Base-by-base conservation (phyloP, 495 filamentous ascomycete genomes). In the Penicillium odoratum region DNA sequence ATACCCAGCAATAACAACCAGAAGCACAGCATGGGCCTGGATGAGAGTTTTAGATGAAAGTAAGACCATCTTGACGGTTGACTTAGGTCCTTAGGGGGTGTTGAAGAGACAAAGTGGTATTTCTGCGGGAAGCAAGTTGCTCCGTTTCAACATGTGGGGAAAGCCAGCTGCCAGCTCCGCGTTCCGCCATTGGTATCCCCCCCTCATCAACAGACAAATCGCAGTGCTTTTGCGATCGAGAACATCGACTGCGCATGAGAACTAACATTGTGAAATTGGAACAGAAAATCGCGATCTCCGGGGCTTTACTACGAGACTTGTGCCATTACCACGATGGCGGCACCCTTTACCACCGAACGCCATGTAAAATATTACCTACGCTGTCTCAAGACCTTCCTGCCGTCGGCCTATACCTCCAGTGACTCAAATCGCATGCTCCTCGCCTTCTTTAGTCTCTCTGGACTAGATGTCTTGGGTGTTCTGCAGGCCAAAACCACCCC, bases 361-460 rank as follows among this genome's bases (percentile, higher is more conserved):
- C 94, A 98, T 71, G 78, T 93, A 66, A 91, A 88, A 67, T 98
- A 97, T 81, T 98, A 93, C 88, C 84, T 91, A 58, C 86, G 92
- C 68, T 96, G 92, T 62, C 82, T 93, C 44, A 91, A 88, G 64
- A 87, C 91, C 36, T 80, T 85, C 48, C 85, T 98, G 5, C 94
- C 94, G 1, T 78, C 81, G 51, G 79, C 83, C 58, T 98, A 98
- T 78, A 91, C 86, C 43, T 80, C 83, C 65, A 93, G 87, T 69
- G 94, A 98, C 73, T 89, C 88, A 52, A 92, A 89, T 70, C 92
- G 94, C 60, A 88, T 97, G 72, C 88, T 87, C 2, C 83, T 98
- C 18, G 91, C 88, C 56, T 97, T 86, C 75, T 95, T 98, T 76
- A 89, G 88, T 40, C 76, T 98, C 56, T 83, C 85, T 7, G 90